Base-by-base conservation (phyloP, 164 flowering plant genomes). In the Kingdonia uniflora region DNA sequence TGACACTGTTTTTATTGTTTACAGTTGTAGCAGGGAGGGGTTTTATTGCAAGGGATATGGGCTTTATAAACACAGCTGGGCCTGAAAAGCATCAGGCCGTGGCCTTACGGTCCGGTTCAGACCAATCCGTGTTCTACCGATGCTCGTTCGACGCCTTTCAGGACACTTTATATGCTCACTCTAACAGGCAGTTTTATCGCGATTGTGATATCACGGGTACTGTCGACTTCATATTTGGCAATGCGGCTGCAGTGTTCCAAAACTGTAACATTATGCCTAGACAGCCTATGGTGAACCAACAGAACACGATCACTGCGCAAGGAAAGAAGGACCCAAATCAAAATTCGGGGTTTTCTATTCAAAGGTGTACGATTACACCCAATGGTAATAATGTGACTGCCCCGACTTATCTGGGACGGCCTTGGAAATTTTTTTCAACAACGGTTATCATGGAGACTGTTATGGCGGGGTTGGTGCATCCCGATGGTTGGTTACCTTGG, bases 181-280 rank as follows among this genome's bases (percentile, higher is more conserved):
- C 92, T 42, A 73, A 77, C 65, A 75, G 95, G 0, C 97, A 89
- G 50, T 89, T 89, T 71, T 89, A 80, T 74, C 66, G 84, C 0
- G 82, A 84, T 0, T 85, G 97, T 54, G 64, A 69, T 58, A 72
- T 85, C 42, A 69, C 71, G 0, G 97, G 97, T 16, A 85, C 97
- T 12, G 58, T 89, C 35, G 91, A 88, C 61, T 88, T 88, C 80
- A 83, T 88, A 7, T 88, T 88, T 49, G 96, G 95, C 7, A 76
- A 78, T 35, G 76, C 89, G 0, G 89, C 87, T 0, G 88, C 67
- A 6, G 77, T 85, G 6, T 67, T 83, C 64, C 95, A 86, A 45
- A 61, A 51, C 55, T 86, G 97, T 69, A 63, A 56, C 35, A 84
- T 89, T 60, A 61, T n/a, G 53, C 84, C 95, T 0, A 66, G 95